Conservation (phyloP, 805 yeast genomes). For the Candida ipomoeae region DNA sequence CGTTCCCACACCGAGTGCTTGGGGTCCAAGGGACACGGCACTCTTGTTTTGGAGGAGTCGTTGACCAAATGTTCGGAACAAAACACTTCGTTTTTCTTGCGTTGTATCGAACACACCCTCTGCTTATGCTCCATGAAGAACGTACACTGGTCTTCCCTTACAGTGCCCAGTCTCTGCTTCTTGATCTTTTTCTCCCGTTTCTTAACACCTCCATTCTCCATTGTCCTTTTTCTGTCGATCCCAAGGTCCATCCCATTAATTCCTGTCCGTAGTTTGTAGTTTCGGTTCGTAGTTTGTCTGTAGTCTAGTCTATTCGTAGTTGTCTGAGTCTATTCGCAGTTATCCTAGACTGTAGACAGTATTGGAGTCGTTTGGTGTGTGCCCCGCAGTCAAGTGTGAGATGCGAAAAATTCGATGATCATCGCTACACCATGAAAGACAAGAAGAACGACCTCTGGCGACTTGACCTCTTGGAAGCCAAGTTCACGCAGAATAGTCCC, state of each 20-base stretch:
- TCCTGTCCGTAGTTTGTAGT: background rate
- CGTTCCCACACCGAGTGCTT: slow-evolving; percentile 68
- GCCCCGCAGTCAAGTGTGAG: background rate
- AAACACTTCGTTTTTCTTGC: slow-evolving; percentile 43
- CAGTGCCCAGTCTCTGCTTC: background rate
- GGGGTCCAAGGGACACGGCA: slow-evolving; percentile 75
- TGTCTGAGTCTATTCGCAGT: no score
- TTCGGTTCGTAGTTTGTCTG: no score
- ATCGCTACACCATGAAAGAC: slow-evolving; percentile 20
- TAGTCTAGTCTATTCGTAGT: no score
- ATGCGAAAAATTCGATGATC: slow-evolving; percentile 8
- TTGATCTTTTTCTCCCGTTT: background rate
- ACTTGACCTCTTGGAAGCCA: slow-evolving; percentile 53
- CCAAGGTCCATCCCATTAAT: background rate
- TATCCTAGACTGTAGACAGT: no score
- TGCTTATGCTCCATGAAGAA: slow-evolving; percentile 47
- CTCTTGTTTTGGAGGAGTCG: slow-evolving; percentile 30
- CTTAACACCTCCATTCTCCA: no score
- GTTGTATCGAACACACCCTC: slow-evolving; percentile 59
- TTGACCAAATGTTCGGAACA: slow-evolving; percentile 60
- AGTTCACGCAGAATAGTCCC: slow-evolving; percentile 40
- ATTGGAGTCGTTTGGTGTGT: background rate
- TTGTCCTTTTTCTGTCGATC: no score
- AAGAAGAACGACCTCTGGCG: slow-evolving; percentile 45
- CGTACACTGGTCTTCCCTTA: slow-evolving; percentile 37